Evolutionary conservation across 768 basidiomycete species (phyloP), one percentile per base, ranked within the genome.

Genomic region (Leccinellum rugosiceps): DNA sequence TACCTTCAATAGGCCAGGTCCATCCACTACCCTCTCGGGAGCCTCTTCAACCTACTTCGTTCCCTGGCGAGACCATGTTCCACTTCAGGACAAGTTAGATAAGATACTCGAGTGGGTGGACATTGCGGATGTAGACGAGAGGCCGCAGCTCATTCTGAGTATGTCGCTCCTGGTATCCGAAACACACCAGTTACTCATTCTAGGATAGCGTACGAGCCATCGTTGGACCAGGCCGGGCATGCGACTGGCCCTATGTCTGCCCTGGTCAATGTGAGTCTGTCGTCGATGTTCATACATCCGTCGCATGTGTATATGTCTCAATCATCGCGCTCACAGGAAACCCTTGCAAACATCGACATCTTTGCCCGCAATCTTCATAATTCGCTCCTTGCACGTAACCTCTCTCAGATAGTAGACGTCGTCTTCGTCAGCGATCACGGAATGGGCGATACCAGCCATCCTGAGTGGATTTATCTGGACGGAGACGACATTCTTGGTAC

Each of bases 401-500:
- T 96, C 25, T 85, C 83, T 2, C 82, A 88, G 47, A 89, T 95
- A 19, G 86, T 94, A 13, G 92, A 97, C 68, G 78, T 96, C 31
- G 80, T 96, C 23, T 94, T 95, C 63, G 93, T 97, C 61, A 89
- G 87, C 59, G 91, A 92, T 68, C 89, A 93, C 64, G 92, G 92
- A n/a, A 94, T 93, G 90, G 87, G 85, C 1, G 90, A 92, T 68
- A 96, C 92, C n/a, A 85, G 84, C 58, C 80, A 89, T 60, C 85
- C 86, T 0, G 83, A 87, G 50, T 78, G 82, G 49, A 74, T 95
- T 32, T 91, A 87, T 71, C 77, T 97, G 53, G 92, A 97, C 68
- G 88, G 25, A 17, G 62, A 63, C 1, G 65, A 60, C 26, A 55
- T 72, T 7, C 69, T 74, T 11, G 70, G 71, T 71, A 49, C 15